Evolutionary conservation across 129 eudicot genomes (phyloP).

Genomic region (Glebionis coronaria): DNA sequence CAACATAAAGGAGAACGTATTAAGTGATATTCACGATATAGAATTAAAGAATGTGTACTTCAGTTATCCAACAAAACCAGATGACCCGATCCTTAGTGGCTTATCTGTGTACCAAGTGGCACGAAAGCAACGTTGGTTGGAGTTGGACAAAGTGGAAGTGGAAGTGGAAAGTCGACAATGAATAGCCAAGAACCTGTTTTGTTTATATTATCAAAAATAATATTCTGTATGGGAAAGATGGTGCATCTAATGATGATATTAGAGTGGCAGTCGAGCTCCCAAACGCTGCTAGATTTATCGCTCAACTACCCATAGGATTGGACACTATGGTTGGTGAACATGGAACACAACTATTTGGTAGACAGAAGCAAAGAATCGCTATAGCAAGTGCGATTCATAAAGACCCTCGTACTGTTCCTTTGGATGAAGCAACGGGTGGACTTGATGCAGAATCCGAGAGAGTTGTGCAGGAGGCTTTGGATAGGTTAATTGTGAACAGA

Average conservation of each 20-base stretch:
- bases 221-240: constrained; percentile 62
- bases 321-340: constrained; percentile 88
- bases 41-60: constrained; percentile 54
- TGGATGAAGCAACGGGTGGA: constrained; percentile 89
- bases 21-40: constrained; percentile 54
- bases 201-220: constrained; percentile 65
- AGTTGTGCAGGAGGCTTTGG: constrained; percentile 75
- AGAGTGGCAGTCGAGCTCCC: constrained; percentile 21
- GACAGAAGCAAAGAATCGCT: constrained; percentile 84
- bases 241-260: constrained; percentile 35
- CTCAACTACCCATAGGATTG: constrained; percentile 65
- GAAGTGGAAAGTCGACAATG: constrained; percentile 77
- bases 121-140: constrained; percentile 65
- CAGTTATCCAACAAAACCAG: constrained; percentile 66
- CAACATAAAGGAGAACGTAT: constrained; percentile 48
- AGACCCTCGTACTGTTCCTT: constrained; percentile 64
- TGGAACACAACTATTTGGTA: constrained; percentile 80
- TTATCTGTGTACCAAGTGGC: constrained; percentile 57
- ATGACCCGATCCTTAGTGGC: constrained; percentile 60
- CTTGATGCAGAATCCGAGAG: constrained; percentile 84
- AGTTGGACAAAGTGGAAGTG: constrained; percentile 90
- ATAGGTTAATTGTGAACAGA: constrained; percentile 73
- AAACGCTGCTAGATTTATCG: constrained; percentile 71
- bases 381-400: constrained; percentile 77
- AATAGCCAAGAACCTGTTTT: constrained; percentile 75